Evolutionary conservation across 352 stramenopile species (phyloP).

Genomic region (Phytopythium litorale): DNA sequence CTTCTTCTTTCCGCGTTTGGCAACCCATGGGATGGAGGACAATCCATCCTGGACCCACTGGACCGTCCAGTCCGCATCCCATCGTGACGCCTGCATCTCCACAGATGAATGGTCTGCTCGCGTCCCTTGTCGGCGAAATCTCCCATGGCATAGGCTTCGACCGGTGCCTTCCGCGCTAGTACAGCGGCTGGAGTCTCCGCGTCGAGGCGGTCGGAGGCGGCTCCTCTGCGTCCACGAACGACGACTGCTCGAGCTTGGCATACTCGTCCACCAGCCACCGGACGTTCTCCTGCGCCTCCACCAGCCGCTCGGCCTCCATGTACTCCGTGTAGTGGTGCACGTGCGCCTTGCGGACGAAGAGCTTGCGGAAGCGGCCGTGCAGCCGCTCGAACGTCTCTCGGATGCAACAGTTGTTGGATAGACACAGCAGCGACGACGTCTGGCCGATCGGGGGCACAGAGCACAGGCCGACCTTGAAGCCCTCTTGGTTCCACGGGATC

Average conservation of each 20-base stretch:
- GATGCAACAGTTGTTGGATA: slow-evolving; percentile 89
- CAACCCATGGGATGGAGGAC: too few relatives aligned
- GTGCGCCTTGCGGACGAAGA: slow-evolving; percentile 78
- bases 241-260: slow-evolving; percentile 41
- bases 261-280: slow-evolving; percentile 66
- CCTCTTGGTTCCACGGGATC: slow-evolving; percentile 90
- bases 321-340: slow-evolving; percentile 88
- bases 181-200: slow-evolving; percentile 38
- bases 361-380: slow-evolving; percentile 64
- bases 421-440: slow-evolving; percentile 61
- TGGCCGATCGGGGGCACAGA: slow-evolving; percentile 55
- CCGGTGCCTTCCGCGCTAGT: slow-evolving; percentile 7
- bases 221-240: slow-evolving; percentile 11
- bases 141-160: background rate
- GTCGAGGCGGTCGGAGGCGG: slow-evolving; percentile 9
- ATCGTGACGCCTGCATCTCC: background rate
- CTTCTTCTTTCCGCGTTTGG: background rate
- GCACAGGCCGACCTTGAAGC: slow-evolving; percentile 88
- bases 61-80: too few relatives aligned
- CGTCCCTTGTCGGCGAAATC: background rate
- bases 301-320: slow-evolving; percentile 55
- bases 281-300: slow-evolving; percentile 57
- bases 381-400: slow-evolving; percentile 78
- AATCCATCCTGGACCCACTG: too few relatives aligned
- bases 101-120: background rate